A percentile compares a stretch with the other conserved stretches of the same genome.
phyloP scores from a whole-genome alignment of 306 rosid genomes.

The Begonia masoniana region DNA sequence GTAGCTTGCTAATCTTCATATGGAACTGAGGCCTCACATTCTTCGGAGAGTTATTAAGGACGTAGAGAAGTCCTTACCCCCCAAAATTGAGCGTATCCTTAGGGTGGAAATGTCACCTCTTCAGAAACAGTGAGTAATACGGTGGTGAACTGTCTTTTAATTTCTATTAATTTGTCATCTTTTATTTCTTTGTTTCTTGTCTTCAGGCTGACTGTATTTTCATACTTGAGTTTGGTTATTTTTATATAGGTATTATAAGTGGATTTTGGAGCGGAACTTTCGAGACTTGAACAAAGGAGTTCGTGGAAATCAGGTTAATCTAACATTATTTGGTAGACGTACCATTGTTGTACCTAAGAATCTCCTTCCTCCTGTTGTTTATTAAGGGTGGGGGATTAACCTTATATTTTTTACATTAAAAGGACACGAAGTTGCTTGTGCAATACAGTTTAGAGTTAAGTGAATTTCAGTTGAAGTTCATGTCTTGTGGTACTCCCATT shows the following conservation, averaged over 20 bases:
- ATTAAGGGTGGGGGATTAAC: no score
- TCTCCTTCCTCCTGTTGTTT: no score
- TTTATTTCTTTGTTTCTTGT: slow-evolving; percentile 8
- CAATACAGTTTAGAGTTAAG: no score
- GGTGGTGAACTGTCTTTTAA: slow-evolving; percentile 4
- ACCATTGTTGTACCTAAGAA: no score
- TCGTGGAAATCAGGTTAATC: slow-evolving; percentile 93
- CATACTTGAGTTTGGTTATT: slow-evolving; percentile 10
- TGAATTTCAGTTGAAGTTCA: no score
- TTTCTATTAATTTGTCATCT: no score
- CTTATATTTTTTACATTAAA: no score
- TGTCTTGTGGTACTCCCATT: no score
- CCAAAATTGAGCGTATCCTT: slow-evolving; percentile 95
- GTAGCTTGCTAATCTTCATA: slow-evolving; percentile 96
- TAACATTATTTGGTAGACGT: no score
- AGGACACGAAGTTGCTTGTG: no score
- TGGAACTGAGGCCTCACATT: slow-evolving; percentile 96
- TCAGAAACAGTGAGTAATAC: slow-evolving; percentile 77
- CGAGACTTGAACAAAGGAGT: slow-evolving; percentile 98
- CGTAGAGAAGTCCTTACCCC: slow-evolving; percentile 98
- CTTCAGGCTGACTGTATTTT: slow-evolving; percentile 2
- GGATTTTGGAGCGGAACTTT: slow-evolving; percentile 99
- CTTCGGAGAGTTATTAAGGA: slow-evolving; percentile 97
- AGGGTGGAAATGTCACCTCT: slow-evolving; percentile 99
- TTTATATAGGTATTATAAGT: slow-evolving; percentile 78